Conservation (phyloP, 768 basidiomycete species). For the Boletus rufocinnamomeus region DNA sequence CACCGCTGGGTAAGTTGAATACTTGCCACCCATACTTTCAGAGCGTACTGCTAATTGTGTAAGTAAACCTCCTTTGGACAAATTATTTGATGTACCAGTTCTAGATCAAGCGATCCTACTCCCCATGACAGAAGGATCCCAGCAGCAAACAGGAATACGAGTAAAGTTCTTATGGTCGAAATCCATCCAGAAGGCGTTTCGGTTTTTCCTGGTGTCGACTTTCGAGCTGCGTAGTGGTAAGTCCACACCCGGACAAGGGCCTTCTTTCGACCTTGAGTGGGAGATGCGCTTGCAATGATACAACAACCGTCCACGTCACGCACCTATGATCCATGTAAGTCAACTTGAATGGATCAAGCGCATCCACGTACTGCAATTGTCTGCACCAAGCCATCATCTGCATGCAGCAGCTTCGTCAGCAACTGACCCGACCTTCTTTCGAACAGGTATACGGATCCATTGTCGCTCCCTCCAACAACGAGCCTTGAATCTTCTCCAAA, state of each 20-base stretch:
- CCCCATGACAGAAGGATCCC: background rate
- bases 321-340: background rate
- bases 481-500: constrained; percentile 12
- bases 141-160: too few relatives aligned
- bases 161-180: background rate
- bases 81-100: background rate
- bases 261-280: too few relatives aligned
- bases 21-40: background rate
- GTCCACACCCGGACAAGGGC: background rate
- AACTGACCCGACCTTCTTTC: constrained; percentile 6
- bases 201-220: too few relatives aligned
- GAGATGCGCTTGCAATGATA: constrained; percentile 4
- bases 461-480: constrained; percentile 11
- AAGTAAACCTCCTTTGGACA: background rate
- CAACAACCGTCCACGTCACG: constrained; percentile 4
- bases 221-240: background rate
- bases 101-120: background rate
- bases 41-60: background rate
- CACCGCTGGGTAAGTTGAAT: background rate
- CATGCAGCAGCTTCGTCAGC: background rate
- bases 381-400: background rate
- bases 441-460: constrained; percentile 10
- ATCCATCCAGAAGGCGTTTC: background rate
- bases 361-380: background rate
- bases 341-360: background rate